Evolutionary conservation across 73 alveolate species (phyloP), one percentile per base, ranked within the genome.

Genomic region (Uronychia binucleata): DNA sequence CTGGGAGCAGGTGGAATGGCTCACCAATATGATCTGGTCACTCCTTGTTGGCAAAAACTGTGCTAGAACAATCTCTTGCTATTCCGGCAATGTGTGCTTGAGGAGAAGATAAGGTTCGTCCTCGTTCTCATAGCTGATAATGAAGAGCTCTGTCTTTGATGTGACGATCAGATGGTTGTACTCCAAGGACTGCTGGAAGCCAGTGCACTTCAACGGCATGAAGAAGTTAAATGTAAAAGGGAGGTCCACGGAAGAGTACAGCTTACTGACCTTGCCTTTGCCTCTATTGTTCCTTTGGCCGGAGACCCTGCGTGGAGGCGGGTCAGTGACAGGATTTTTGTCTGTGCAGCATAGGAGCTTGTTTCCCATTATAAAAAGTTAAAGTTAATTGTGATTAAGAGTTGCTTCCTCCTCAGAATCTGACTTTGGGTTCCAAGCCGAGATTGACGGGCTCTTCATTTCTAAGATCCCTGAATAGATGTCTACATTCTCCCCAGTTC

Each of bases 341-440:
- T 46, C 67, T 11, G 67, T 46, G 67, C 67, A 46, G 67, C 67
- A 46, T 11, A 46, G 19, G 19, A 46, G 5, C 5, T 19, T 5
- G 67, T 46, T 46, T 46, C 67, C 67, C 67, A 46, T 46, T 46
- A 46, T n/a, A n/a, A n/a, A n/a, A n/a, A n/a, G n/a, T n/a, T n/a
- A n/a, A n/a, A n/a, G n/a, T n/a, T n/a, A n/a, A n/a, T n/a, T n/a
- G n/a, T n/a, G n/a, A n/a, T n/a, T n/a, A n/a, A n/a, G n/a, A n/a
- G n/a, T n/a, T n/a, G n/a, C n/a, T n/a, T n/a, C n/a, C n/a, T n/a
- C n/a, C n/a, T n/a, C n/a, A n/a, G n/a, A n/a, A n/a, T n/a, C n/a
- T n/a, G n/a, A n/a, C n/a, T n/a, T n/a, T n/a, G n/a, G n/a, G n/a
- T n/a, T n/a, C n/a, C n/a, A n/a, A n/a, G n/a, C n/a, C n/a, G n/a